Percentiles rank a stretch among this genome's conserved stretches.
phyloP scores from a whole-genome alignment of 352 stramenopile genomes.

The Phytophthora pseudosyringae region DNA sequence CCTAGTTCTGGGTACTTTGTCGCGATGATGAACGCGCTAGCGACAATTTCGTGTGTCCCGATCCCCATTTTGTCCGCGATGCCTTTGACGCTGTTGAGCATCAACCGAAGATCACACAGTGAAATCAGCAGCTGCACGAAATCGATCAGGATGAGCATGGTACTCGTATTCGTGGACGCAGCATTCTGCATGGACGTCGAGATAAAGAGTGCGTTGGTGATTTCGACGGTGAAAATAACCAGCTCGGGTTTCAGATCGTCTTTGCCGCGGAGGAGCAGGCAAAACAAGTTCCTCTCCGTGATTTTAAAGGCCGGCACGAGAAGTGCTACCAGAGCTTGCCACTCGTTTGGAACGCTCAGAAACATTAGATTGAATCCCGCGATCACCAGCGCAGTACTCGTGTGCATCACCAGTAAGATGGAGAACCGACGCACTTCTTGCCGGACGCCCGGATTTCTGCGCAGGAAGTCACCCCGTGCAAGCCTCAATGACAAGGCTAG shows the following conservation, averaged over 20 bases:
- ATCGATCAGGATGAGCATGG: conserved; percentile 41
- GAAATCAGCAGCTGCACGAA: conserved; percentile 34
- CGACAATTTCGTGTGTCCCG: conserved; percentile 8
- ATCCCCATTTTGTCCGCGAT: conserved; percentile 17
- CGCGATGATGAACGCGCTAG: conserved; percentile 6
- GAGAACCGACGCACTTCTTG: conserved; percentile 21
- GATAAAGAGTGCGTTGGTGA: conserved; percentile 55
- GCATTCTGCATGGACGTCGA: conserved; percentile 45
- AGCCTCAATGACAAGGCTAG: conserved; percentile 18
- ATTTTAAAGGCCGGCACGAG: conserved; percentile 21
- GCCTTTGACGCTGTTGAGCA: conserved; percentile 17
- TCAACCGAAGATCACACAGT: conserved; percentile 29
- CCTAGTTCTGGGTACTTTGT: conserved; percentile 13
- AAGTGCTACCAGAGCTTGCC: conserved; percentile 5
- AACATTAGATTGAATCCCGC: conserved; percentile 15
- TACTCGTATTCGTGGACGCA: conserved; percentile 29
- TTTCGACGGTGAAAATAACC: conserved; percentile 53
- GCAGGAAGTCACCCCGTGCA: conserved; percentile 18
- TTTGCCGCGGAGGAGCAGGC: conserved; percentile 15
- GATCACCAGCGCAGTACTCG: conserved; percentile 5
- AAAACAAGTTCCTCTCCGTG: conserved; percentile 21
- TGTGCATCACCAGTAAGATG: conserved; percentile 8
- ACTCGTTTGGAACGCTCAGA: conserved; percentile 5
- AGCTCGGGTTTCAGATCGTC: conserved; percentile 45
- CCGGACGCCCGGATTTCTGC: conserved; percentile 3